Percentiles rank a stretch among this genome's conserved stretches.
These are phyloP conservation scores for Colletotrichum truncatum DNA, from an alignment of 2,329 filamentous ascomycete species.

Conservation along the genomic window DNA sequence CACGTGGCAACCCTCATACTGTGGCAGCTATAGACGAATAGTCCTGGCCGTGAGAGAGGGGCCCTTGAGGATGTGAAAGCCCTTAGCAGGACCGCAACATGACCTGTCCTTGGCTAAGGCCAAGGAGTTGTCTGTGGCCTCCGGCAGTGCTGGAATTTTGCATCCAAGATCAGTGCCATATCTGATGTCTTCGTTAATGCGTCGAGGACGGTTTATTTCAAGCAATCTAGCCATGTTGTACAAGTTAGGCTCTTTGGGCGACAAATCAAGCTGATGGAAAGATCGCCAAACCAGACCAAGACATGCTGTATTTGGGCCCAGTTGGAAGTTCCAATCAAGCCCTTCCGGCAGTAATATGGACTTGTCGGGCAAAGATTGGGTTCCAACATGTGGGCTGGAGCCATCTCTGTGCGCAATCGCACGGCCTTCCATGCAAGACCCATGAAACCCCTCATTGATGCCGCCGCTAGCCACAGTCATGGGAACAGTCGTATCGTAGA, in stretches of 20 bases:
- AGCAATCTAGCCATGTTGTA: not conserved
- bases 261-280: not conserved
- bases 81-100: not conserved
- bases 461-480: not conserved
- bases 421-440: constrained; percentile 2
- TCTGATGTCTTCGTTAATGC: not conserved
- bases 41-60: not conserved
- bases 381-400: not conserved
- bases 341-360: not conserved
- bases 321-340: not conserved
- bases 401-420: constrained; percentile 22
- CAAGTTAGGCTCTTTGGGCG: not conserved
- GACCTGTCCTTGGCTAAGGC: not conserved
- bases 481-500: no score
- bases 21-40: not conserved
- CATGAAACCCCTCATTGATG: constrained; percentile 15
- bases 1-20: not conserved
- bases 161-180: not conserved
- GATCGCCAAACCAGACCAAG: not conserved
- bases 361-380: not conserved
- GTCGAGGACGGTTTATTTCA: not conserved
- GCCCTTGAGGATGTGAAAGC: no score
- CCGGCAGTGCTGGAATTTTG: not conserved
- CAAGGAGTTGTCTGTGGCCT: not conserved
- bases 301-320: not conserved